Conservation (phyloP, 108 stramenopile species). For the Pseudonitzschia multistriata region DNA sequence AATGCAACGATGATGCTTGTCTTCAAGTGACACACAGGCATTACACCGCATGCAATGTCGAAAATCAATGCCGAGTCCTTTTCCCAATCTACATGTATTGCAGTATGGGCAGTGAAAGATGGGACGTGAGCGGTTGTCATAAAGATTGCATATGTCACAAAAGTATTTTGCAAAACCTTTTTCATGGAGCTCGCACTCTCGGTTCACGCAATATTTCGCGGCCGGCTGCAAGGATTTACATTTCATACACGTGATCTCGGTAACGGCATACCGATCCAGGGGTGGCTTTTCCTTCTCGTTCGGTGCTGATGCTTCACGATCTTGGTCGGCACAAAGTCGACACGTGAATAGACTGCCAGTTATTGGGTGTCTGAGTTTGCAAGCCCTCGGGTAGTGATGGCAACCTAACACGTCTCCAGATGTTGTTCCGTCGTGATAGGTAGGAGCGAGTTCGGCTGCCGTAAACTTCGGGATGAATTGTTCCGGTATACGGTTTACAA, state of each 20-base stretch:
- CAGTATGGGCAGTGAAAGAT: constrained; percentile 96
- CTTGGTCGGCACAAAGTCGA: constrained; percentile 92
- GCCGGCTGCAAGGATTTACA: constrained; percentile 88
- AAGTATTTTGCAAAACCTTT: constrained; percentile 75
- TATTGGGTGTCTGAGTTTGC: constrained; percentile 87
- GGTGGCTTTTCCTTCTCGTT: constrained; percentile 66
- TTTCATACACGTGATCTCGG: constrained; percentile 88
- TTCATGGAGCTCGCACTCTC: constrained; percentile 62
- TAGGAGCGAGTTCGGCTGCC: constrained; percentile 77
- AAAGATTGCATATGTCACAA: constrained; percentile 89
- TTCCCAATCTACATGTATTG: constrained; percentile 90
- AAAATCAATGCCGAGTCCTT: constrained; percentile 92
- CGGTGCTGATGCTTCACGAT: constrained; percentile 54
- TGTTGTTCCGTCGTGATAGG: constrained; percentile 75
- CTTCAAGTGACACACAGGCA: constrained; percentile 86
- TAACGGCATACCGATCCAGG: constrained; percentile 86
- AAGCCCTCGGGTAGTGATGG: constrained; percentile 85
- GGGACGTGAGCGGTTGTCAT: constrained; percentile 69
- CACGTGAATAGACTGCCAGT: constrained; percentile 90
- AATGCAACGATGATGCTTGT: constrained; percentile 86
- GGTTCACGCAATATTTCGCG: constrained; percentile 68
- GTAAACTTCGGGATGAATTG: constrained; percentile 61
- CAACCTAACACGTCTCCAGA: constrained; percentile 75
- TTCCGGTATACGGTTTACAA: not conserved
- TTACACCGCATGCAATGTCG: constrained; percentile 98